phyloP scores from a whole-genome alignment of 2,329 filamentous ascomycete species.

The Colletotrichum sidae region DNA sequence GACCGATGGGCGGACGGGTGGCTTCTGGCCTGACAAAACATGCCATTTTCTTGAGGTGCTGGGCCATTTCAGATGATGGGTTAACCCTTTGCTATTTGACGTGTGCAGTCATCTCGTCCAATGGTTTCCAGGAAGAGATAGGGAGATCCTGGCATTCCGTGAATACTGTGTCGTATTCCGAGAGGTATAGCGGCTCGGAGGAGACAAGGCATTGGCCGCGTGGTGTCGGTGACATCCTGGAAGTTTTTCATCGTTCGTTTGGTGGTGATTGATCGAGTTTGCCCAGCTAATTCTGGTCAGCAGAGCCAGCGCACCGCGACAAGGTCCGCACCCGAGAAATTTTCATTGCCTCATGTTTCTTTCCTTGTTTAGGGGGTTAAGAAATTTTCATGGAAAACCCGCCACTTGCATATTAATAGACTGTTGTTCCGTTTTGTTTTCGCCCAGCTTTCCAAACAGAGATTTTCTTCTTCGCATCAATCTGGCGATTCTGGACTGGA shows the following conservation, averaged over 20 bases:
- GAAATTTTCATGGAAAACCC: background rate
- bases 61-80: too few relatives aligned
- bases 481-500: background rate
- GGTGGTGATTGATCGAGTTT: too few relatives aligned
- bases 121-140: background rate
- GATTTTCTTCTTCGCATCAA: background rate
- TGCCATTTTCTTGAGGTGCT: background rate
- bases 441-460: conserved; percentile 4
- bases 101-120: background rate
- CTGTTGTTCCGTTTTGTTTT: conserved; percentile 13
- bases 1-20: background rate
- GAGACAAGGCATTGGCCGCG: too few relatives aligned
- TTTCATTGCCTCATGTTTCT: conserved; percentile 17
- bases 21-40: conserved; percentile 32
- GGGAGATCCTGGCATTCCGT: too few relatives aligned
- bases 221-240: too few relatives aligned
- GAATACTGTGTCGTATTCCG: too few relatives aligned
- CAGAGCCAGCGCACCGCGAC: too few relatives aligned
- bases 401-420: too few relatives aligned
- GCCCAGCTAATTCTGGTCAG: too few relatives aligned
- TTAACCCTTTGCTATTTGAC: background rate
- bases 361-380: background rate
- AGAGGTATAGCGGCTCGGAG: too few relatives aligned
- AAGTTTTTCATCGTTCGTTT: too few relatives aligned
- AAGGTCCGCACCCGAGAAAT: conserved; percentile 7